These are phyloP conservation scores for Oryza rufipogon DNA, from an alignment of 176 grass and related monocot genomes.

Conservation along the genomic window DNA sequence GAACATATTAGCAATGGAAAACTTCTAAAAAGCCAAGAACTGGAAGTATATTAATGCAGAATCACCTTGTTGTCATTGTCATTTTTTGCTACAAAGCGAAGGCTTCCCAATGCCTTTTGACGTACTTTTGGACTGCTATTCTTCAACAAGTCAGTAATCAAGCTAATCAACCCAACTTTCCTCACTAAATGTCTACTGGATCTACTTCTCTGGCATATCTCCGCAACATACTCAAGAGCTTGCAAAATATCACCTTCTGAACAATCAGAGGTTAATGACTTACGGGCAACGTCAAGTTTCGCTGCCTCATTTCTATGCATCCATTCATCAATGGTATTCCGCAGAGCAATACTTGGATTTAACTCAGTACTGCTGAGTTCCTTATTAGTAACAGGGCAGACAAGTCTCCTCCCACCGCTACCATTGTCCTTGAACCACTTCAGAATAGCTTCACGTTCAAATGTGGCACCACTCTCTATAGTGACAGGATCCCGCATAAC, in stretches of 20 bases:
- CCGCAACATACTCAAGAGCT: constrained; percentile 65
- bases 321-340: constrained; percentile 95
- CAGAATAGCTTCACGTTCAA: constrained; percentile 80
- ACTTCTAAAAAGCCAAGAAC: constrained; percentile 14
- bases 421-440: constrained; percentile 73
- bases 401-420: constrained; percentile 56
- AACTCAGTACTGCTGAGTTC: constrained; percentile 74
- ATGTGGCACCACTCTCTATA: constrained; percentile 80
- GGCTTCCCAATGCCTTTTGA: constrained; percentile 68
- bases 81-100: constrained; percentile 71
- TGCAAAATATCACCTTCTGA: constrained; percentile 71
- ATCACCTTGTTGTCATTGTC: constrained; percentile 86
- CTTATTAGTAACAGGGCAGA: constrained; percentile 77
- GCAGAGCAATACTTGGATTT: constrained; percentile 84
- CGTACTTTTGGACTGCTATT: constrained; percentile 67
- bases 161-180: constrained; percentile 65
- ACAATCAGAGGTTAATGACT: constrained; percentile 60
- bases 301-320: constrained; percentile 76
- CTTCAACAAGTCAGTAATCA: constrained; percentile 80
- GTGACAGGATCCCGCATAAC: constrained; percentile 89
- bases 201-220: constrained; percentile 69
- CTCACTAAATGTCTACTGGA: constrained; percentile 62
- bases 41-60: constrained; percentile 16
- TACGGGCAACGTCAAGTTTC: constrained; percentile 70
- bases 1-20: constrained; percentile 31